Base-by-base conservation (phyloP, 257 asterid genomes). In the Ehretia macrophylla region DNA sequence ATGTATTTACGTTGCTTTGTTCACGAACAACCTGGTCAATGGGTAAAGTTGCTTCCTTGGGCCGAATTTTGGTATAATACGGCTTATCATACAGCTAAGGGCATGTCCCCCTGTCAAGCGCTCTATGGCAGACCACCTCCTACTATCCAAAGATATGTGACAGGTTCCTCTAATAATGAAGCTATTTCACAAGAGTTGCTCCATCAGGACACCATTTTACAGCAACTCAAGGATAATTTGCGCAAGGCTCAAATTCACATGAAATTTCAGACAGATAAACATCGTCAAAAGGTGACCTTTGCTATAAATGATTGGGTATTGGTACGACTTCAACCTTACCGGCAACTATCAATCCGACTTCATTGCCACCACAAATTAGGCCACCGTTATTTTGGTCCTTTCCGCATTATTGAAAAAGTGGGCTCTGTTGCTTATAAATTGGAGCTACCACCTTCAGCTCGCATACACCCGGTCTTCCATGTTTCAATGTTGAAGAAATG, bases 11-110 rank as follows among this genome's bases (percentile, higher is more conserved):
- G 53, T 4, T 48, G 53, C 11, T 48, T 48, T 48, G 53, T 48
- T 1, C 1, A 1, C 3, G 53, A 48, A 1, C 19, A 5, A 1
- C 53, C 18, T 1, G 11, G 13, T 1, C 35, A 17, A 8, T 48
- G 53, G 53, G 13, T 5, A 1, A 5, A 8, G 1, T 14, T 48
- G 1, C 21, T 48, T 10, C 35, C 42, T 44, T 51, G 62, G 67
- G 62, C 45, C 4, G 52, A 59, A 18, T 27, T 11, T 10, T 59
- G 67, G 62, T 67, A 44, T 16, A 67, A 59, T 16, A 59, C 63
- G 1, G 14, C 32, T 4, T 61, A 17, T 14, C 53, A 68, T 10
- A 10, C 11, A 0, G 18, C 63, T 1, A 23, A 12, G 0, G 14
- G 44, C 8, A 68, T 60, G 58, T 22, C 47, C 0, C 58, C 47